Base-by-base conservation (phyloP, 352 stramenopile species). In the Phytophthora quininea region DNA sequence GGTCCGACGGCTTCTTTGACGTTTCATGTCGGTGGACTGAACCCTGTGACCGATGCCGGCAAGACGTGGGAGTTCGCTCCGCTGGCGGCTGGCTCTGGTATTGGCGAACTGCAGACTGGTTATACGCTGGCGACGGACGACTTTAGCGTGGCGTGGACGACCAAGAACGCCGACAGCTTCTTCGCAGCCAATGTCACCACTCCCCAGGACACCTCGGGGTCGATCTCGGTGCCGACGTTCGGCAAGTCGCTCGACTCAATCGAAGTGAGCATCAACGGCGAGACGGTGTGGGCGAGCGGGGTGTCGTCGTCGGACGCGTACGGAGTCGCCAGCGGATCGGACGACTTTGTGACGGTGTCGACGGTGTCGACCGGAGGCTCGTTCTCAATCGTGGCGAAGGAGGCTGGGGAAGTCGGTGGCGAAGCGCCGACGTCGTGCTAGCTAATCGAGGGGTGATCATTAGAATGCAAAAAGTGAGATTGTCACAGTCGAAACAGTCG, bases 181-280 rank as follows among this genome's bases (percentile, higher is more conserved):
- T 77, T 74, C 52, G 4, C 14, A 8, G 69, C 59, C 4, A 55
- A 32, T 3, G 3, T 74, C 5, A 29, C 30, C 4, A 71, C 64
- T 2, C 69, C 69, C 0, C 19, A 59, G 10, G 42, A 35, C 40
- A 77, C 64, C n/a, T 71, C 64, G 7, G 64, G 64, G 8, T 59
- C 55, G 2, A 77, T 79, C 54, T 74, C 64, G 3, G 64, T 74
- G 14, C 63, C 68, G 11, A 77, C 68, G 12, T 69, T 77, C 40
- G 72, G 64, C 38, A 74, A 69, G 33, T 58, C 60, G 7, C 24
- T 67, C 4, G 43, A 64, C 14, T 6, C 55, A 47, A 66, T 77
- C 60, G 42, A 67, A 37, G 59, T 79, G 38, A 69, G 45, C 29
- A 72, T 79, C 32, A 79, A 79, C 31, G 57, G 57, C 12, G 63